phyloP scores from a whole-genome alignment of 2,329 filamentous ascomycete species.

The Colletotrichum viniferum region DNA sequence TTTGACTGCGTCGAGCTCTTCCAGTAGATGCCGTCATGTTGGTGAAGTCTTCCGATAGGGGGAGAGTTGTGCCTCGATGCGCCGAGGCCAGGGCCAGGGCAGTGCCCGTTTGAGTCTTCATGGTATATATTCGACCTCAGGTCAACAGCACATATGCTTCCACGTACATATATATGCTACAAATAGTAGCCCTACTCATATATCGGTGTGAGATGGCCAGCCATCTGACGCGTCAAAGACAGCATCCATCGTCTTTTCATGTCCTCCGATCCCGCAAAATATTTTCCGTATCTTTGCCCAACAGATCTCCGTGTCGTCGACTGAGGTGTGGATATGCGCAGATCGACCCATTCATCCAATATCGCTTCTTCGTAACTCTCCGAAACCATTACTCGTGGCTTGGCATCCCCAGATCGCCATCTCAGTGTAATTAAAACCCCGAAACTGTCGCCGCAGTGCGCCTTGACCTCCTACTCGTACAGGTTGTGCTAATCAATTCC shows the following conservation, averaged over 20 bases:
- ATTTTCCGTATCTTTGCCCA: neutral
- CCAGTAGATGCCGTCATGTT: neutral
- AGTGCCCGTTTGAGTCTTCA: neutral
- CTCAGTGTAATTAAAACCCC: neutral
- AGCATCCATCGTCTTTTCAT: neutral
- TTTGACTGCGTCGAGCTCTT: slow-evolving; percentile 23
- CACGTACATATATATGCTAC: slow-evolving; percentile 4
- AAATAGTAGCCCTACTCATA: neutral
- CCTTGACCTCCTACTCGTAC: neutral
- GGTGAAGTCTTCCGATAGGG: neutral
- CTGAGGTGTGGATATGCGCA: neutral
- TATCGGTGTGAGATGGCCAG: neutral
- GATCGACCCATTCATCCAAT: neutral
- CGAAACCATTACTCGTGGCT: neutral
- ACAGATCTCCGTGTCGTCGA: neutral
- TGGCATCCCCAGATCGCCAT: neutral
- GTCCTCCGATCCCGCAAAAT: neutral
- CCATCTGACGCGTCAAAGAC: neutral
- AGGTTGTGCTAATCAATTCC: neutral
- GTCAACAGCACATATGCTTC: slow-evolving; percentile 5
- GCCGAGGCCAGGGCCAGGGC: neutral
- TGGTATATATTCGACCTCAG: slow-evolving; percentile 3
- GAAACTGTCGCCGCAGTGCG: neutral
- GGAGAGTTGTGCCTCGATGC: neutral
- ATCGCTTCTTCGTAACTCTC: neutral